Conservation (phyloP, 1,284 basidiomycete species). For the Abortiporus biennis region DNA sequence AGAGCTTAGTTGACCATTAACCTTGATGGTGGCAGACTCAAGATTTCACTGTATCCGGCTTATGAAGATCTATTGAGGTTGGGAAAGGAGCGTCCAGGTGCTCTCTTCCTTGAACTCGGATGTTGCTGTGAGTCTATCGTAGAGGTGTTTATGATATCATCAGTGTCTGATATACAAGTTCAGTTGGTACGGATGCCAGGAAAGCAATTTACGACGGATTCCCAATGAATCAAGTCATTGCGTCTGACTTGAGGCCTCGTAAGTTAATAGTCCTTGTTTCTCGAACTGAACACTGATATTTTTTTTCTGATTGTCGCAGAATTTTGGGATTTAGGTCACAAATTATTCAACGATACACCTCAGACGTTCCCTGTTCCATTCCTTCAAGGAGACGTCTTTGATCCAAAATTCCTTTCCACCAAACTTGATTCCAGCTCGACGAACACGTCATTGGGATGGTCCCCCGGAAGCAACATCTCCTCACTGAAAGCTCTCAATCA, state of each 20-base stretch:
- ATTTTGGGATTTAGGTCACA: slow-evolving; percentile 29
- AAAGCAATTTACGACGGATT: slow-evolving; percentile 36
- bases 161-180: no score
- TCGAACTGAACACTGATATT: no score
- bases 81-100: slow-evolving; percentile 28
- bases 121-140: slow-evolving; percentile 39
- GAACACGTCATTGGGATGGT: no score
- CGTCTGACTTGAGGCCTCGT: slow-evolving; percentile 28
- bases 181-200: slow-evolving; percentile 39
- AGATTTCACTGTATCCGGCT: slow-evolving; percentile 30
- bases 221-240: slow-evolving; percentile 28
- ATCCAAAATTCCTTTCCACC: slow-evolving; percentile 27
- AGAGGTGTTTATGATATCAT: neutral
- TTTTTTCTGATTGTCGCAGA: no score
- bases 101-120: slow-evolving; percentile 41
- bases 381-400: slow-evolving; percentile 40
- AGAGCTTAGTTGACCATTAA: no score
- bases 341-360: slow-evolving; percentile 26
- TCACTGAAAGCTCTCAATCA: slow-evolving; percentile 33
- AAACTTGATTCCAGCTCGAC: slow-evolving; percentile 21
- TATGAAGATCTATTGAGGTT: slow-evolving; percentile 38
- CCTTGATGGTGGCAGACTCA: slow-evolving; percentile 10
- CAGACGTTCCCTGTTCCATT: slow-evolving; percentile 39
- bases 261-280: slow-evolving; percentile 8
- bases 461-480: slow-evolving; percentile 24